These are phyloP conservation scores for Areca catechu DNA, from an alignment of 176 grass and related monocot genomes.

Conservation along the genomic window DNA sequence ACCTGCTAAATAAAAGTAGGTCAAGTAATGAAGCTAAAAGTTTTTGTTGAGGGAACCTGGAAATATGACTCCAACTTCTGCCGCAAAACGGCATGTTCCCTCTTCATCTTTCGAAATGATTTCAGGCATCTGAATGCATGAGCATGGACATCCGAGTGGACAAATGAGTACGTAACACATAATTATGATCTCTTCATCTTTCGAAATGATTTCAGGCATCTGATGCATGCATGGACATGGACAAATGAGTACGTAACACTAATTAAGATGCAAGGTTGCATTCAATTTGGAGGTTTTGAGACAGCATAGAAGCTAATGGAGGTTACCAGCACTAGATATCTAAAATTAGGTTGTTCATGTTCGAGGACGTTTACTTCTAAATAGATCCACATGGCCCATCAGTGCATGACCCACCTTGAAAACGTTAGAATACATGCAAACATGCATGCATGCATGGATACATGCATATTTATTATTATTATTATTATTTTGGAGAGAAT, in stretches of 20 bases:
- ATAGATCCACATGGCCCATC: not conserved
- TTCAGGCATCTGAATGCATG: slow-evolving; percentile 50
- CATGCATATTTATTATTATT: no score
- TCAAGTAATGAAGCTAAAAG: not conserved
- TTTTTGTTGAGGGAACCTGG: slow-evolving; percentile 37
- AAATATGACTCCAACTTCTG: slow-evolving; percentile 97
- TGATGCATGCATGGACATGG: slow-evolving; percentile 10
- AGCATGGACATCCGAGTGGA: not conserved
- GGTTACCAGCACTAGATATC: no score
- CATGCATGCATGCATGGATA: not conserved
- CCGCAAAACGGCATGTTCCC: slow-evolving; percentile 63
- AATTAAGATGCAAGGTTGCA: not conserved
- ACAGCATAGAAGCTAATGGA: no score
- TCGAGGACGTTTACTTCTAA: not conserved
- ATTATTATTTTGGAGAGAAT: no score
- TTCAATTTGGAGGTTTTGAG: not conserved
- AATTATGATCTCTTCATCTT: slow-evolving; percentile 52
- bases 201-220: slow-evolving; percentile 73
- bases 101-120: slow-evolving; percentile 85
- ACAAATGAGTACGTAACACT: not conserved
- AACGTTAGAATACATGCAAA: not conserved
- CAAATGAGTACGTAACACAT: not conserved
- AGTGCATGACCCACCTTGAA: not conserved
- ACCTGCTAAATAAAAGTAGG: not conserved
- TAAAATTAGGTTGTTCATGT: no score